These are phyloP conservation scores for Sordaria brevicollis DNA, from an alignment of 495 filamentous ascomycete genomes.

Conservation along the genomic window DNA sequence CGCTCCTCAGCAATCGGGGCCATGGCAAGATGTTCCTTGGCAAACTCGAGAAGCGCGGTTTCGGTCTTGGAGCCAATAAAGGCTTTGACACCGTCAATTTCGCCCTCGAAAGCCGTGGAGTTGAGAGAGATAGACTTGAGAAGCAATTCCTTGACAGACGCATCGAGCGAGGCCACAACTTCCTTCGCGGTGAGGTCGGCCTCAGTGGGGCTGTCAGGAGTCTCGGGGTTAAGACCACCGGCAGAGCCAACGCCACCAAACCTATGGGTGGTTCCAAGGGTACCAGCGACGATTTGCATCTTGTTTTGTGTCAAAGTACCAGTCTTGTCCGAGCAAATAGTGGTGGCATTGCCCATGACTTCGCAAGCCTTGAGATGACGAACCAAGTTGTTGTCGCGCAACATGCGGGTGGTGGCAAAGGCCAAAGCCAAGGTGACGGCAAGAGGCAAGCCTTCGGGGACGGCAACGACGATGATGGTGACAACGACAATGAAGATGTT, in stretches of 20 bases:
- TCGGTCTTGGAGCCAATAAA: constrained; percentile 91
- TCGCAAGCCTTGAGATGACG: constrained; percentile 87
- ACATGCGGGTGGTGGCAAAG: constrained; percentile 90
- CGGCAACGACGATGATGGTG: constrained; percentile 90
- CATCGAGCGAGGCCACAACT: constrained; percentile 39
- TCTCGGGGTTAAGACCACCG: constrained; percentile 1
- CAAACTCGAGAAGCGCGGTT: constrained; percentile 68
- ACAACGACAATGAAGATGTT: constrained; percentile 92
- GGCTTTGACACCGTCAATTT: constrained; percentile 55
- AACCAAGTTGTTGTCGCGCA: constrained; percentile 91
- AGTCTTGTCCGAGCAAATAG: constrained; percentile 94
- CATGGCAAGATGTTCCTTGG: constrained; percentile 68
- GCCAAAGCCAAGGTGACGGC: constrained; percentile 90
- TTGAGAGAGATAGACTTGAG: constrained; percentile 72
- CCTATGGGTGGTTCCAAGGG: constrained; percentile 54
- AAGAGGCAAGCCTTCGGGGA: constrained; percentile 85
- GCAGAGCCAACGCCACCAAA: constrained; percentile 36
- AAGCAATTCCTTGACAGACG: constrained; percentile 51
- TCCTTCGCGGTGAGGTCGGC: constrained; percentile 16
- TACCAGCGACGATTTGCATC: constrained; percentile 79
- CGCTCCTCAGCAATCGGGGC: constrained; percentile 56
- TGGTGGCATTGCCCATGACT: constrained; percentile 97
- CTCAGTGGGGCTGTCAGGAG: constrained; percentile 6
- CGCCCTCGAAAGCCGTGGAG: constrained; percentile 82
- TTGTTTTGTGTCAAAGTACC: constrained; percentile 91